Base-by-base conservation (phyloP, 2,329 filamentous ascomycete genomes). In the Fusarium tjaetaba region DNA sequence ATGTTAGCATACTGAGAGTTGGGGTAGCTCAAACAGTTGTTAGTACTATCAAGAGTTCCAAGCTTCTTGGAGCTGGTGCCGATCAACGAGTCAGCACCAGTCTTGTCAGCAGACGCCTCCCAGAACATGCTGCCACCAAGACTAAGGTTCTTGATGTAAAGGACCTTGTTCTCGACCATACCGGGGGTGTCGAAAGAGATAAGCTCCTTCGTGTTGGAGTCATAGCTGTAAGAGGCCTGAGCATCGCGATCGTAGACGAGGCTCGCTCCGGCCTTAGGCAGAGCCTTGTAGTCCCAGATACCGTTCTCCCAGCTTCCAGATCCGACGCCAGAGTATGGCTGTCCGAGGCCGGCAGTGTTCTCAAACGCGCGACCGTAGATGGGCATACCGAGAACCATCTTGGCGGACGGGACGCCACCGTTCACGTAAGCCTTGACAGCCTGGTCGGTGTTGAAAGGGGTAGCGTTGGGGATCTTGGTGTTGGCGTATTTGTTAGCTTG, bases 121-220 rank as follows among this genome's bases (percentile, higher is more conserved):
- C 94, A 97, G 88, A 93, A 96, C 93, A 96, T 96, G 28, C 88
- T 90, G 24, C 94, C 94, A 7, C 91, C 93, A 0, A 96, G 86
- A 0, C 89, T 87, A 52, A 86, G 85, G 51, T 83, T 78, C 80
- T 87, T 86, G 72, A 94, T 88, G 79, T 92, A 96, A 9, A 84
- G 77, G 5, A 90, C 89, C 84, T 96, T 97, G 70, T 83, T 79
- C 56, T 82, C 79, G 20, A 90, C 86, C 74, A 91, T 87, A 18
- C 84, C 83, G 0, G 90, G 87, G 0, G 88, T 93, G 76, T 93
- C 91, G 77, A 93, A 97, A 20, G 89, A 91, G 70, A 97, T 85
- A 81, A 97, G 88, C 69, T 90, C 89, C 65, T 87, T 83, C 4
- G 86, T 84, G 1, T 76, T 78, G 2, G 84, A 74, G 79, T 95